These are phyloP conservation scores for California macrophylla DNA, from an alignment of 441 rosid species.

Conservation along the genomic window DNA sequence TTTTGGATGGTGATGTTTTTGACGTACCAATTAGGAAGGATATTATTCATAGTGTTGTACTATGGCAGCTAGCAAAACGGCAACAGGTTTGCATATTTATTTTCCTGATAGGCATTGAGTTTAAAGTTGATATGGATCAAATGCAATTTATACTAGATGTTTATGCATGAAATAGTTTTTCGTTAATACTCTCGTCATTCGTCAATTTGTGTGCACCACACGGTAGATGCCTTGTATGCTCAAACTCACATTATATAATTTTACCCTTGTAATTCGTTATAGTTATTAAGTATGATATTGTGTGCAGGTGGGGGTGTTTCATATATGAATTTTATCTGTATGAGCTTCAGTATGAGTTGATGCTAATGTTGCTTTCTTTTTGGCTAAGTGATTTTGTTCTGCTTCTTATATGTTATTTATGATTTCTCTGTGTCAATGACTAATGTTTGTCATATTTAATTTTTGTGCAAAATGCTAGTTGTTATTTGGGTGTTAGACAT, in stretches of 20 bases:
- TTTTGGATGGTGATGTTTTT: conserved; percentile 83
- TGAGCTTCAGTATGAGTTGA: background rate
- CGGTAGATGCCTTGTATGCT: background rate
- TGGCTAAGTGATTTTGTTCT: background rate
- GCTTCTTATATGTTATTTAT: background rate
- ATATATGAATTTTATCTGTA: background rate
- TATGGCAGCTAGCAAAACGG: conserved; percentile 90
- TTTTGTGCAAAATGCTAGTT: conserved; percentile 2
- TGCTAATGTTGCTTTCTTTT: background rate
- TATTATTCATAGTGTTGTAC: conserved; percentile 72
- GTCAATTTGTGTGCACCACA: background rate
- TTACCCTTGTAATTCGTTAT: background rate
- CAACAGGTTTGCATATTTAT: conserved; percentile 49
- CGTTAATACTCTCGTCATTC: background rate
- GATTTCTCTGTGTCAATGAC: background rate
- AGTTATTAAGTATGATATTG: background rate
- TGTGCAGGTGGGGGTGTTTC: background rate
- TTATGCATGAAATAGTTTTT: background rate
- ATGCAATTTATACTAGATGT: background rate
- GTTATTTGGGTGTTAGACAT: background rate
- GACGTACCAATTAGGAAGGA: conserved; percentile 87
- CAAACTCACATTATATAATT: background rate
- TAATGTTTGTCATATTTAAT: background rate
- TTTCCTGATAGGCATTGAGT: conserved; percentile 6
- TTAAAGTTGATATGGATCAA: background rate